A percentile compares a stretch with the other conserved stretches of the same genome.
Evolutionary conservation across 345 rosid genomes (phyloP).

Genomic region (Mangifera indica): DNA sequence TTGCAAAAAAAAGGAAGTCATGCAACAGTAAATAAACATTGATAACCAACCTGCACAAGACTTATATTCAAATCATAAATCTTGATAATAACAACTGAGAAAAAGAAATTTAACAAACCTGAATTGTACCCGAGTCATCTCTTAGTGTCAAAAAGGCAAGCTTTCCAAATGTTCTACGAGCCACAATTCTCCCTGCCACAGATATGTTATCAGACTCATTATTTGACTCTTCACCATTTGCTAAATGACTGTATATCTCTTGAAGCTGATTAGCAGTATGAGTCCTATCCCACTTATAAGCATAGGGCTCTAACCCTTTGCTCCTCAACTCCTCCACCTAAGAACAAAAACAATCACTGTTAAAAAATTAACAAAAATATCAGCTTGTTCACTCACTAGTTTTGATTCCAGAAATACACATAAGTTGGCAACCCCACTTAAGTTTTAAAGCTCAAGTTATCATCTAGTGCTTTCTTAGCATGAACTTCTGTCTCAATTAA

Average conservation of each 20-base stretch:
- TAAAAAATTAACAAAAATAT: too few species aligned
- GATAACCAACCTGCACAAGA: not conserved
- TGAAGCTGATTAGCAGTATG: constrained; percentile 77
- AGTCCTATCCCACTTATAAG: constrained; percentile 86
- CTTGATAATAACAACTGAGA: not conserved
- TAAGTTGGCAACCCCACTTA: too few species aligned
- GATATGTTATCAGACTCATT: constrained; percentile 52
- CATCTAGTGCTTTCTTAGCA: too few species aligned
- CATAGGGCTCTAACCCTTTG: constrained; percentile 90
- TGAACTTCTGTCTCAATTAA: too few species aligned
- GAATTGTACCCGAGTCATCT: constrained; percentile 86
- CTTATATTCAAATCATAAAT: not conserved
- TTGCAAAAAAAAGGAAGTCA: not conserved
- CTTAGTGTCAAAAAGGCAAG: constrained; percentile 79
- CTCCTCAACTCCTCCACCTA: constrained; percentile 85
- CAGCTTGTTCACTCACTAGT: too few species aligned
- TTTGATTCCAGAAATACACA: not conserved
- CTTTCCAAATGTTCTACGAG: constrained; percentile 90
- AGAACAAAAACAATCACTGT: not conserved
- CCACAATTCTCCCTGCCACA: constrained; percentile 75
- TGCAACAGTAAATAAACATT: too few species aligned
- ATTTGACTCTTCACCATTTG: constrained; percentile 60
- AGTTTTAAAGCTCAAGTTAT: too few species aligned
- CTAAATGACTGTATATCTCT: constrained; percentile 61
- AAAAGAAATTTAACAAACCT: constrained; percentile 41